Evolutionary conservation across 495 filamentous ascomycete species (phyloP), one percentile per base, ranked within the genome.

Genomic region (Podospora pseudopauciseta): DNA sequence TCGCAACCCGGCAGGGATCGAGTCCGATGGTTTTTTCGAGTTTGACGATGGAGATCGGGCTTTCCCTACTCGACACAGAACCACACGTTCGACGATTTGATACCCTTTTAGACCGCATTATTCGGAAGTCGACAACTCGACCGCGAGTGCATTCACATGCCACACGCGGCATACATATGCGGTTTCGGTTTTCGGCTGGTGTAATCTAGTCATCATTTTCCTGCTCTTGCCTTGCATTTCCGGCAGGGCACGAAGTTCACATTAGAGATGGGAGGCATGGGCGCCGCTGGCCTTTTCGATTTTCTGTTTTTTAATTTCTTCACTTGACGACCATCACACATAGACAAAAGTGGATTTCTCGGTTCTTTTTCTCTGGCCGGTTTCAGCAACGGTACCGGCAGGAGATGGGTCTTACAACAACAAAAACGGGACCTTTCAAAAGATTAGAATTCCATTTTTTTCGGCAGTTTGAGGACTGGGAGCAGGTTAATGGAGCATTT

Each of bases 311-410:
- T 70, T 78, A 73, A 72, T 73, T 68, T 77, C 66, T 74, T 74
- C 70, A 54, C 68, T 79, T 68, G 56, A 71, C 60, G 68, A 73
- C 74, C 75, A 72, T 76, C 74, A 72, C 70, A 68, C 70, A 83
- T 87, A 87, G 85, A 87, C 81, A 86, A 86, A 86, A 86, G 82
- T 82, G 82, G 84, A 83, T 84, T 82, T 82, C 81, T 84, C 80
- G 74, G 77, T 80, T 79, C 73, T 65, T 63, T 66, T 61, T 71
- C 70, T 82, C 78, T 81, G 77, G 80, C 78, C 77, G 74, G 68
- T 63, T 63, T 32, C 30, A n/a, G 20, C 59, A 28, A 26, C 19
- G 61, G 30, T 7, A 18, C 30, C 34, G 30, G 18, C 27, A 32
- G 34, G 28, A 27, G n/a, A 28, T 61, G 59, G 61, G 19, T 63